phyloP scores from a whole-genome alignment of 768 basidiomycete species.

The Suillus subaureus region DNA sequence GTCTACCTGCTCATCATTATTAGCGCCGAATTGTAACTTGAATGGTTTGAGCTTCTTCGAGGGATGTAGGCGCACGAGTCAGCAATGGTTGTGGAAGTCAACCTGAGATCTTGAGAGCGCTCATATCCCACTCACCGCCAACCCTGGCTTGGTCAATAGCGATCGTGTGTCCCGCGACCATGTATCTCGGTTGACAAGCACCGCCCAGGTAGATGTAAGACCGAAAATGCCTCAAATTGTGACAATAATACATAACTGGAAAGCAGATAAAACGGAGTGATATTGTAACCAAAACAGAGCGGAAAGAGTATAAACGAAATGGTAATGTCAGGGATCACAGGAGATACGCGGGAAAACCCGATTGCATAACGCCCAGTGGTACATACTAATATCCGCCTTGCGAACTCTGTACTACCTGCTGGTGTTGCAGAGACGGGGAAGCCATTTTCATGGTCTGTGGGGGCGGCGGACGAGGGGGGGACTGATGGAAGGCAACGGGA shows the following conservation, averaged over 20 bases:
- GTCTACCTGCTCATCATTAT: neutral
- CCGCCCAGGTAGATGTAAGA: neutral
- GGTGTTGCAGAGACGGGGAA: slow-evolving; percentile 58
- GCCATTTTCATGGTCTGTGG: slow-evolving; percentile 55
- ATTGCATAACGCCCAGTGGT: slow-evolving; percentile 15
- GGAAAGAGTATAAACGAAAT: slow-evolving; percentile 37
- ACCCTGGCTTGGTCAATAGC: neutral
- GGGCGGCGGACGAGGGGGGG: slow-evolving; percentile 51
- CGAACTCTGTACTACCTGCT: slow-evolving; percentile 51
- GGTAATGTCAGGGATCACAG: slow-evolving; percentile 12
- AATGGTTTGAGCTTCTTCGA: neutral
- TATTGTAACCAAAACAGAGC: slow-evolving; percentile 37
- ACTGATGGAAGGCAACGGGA: slow-evolving; percentile 42
- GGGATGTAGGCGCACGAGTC: neutral
- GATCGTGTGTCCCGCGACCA: neutral
- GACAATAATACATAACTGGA: slow-evolving; percentile 37
- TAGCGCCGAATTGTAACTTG: neutral
- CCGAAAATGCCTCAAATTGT: slow-evolving; percentile 5
- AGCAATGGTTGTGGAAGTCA: neutral
- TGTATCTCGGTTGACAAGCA: neutral
- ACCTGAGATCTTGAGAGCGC: neutral
- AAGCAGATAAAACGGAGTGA: slow-evolving; percentile 39
- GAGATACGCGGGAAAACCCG: slow-evolving; percentile 20
- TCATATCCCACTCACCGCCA: neutral
- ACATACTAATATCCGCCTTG: slow-evolving; percentile 52